Evolutionary conservation across 202 grass and related monocot species (phyloP).

Genomic region (Setaria viridis): DNA sequence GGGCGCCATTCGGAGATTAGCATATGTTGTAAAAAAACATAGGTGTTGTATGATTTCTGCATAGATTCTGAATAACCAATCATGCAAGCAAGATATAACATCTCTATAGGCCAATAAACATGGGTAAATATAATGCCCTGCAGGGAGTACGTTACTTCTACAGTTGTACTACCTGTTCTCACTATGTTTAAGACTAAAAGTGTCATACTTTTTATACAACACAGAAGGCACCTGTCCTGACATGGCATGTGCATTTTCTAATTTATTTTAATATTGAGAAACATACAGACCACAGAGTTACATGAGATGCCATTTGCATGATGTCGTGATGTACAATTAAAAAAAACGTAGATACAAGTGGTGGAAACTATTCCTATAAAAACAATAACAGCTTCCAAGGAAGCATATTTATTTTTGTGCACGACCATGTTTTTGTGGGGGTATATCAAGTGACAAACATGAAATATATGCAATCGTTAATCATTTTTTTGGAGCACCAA

Average conservation of each 20-base stretch:
- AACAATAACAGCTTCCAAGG: slow-evolving; percentile 19
- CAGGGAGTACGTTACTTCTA: slow-evolving; percentile 1
- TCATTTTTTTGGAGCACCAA: slow-evolving; percentile 8
- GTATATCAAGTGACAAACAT: not conserved
- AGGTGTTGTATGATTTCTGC: not conserved
- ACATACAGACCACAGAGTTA: slow-evolving; percentile 8
- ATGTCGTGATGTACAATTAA: not conserved
- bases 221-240: not conserved
- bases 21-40: slow-evolving; percentile 7
- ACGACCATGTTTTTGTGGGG: not conserved
- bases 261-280: not conserved
- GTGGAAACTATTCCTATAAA: slow-evolving; percentile 4
- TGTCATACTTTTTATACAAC: not conserved
- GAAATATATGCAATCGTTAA: not conserved
- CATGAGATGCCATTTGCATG: not conserved
- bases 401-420: slow-evolving; percentile 19
- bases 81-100: slow-evolving; percentile 6
- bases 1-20: not conserved
- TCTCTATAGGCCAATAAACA: slow-evolving; percentile 5
- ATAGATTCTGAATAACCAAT: slow-evolving; percentile 12
- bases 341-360: slow-evolving; percentile 22
- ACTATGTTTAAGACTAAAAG: not conserved
- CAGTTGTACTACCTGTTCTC: not conserved
- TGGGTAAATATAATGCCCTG: slow-evolving; percentile 3
- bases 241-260: slow-evolving; percentile 1